phyloP scores from a whole-genome alignment of 2,329 filamentous ascomycete genomes.

The Arachnopeziza araneosa region DNA sequence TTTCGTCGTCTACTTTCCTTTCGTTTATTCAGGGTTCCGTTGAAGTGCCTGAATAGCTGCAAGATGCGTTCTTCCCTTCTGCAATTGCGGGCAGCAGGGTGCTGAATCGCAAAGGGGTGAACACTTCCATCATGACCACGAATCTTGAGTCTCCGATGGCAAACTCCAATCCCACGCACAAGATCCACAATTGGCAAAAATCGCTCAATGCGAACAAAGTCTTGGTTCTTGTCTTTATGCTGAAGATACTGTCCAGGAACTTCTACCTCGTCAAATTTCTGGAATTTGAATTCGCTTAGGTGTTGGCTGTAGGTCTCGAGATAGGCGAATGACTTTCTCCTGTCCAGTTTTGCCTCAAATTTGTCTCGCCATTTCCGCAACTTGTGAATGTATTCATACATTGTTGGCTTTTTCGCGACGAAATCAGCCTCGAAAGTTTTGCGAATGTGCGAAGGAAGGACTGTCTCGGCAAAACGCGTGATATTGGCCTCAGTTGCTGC shows the following conservation, averaged over 20 bases:
- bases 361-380: constrained; percentile 93
- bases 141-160: constrained; percentile 89
- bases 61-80: constrained; percentile 90
- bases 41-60: constrained; percentile 96
- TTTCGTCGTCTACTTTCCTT: constrained; percentile 94
- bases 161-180: constrained; percentile 83
- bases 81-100: constrained; percentile 87
- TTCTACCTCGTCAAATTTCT: constrained; percentile 98
- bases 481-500: constrained; percentile 92
- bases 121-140: constrained; percentile 94
- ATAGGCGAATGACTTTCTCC: constrained; percentile 42
- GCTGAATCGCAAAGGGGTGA: constrained; percentile 95
- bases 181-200: constrained; percentile 94
- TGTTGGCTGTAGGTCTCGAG: constrained; percentile 85
- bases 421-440: constrained; percentile 98
- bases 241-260: constrained; percentile 94
- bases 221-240: constrained; percentile 98
- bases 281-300: constrained; percentile 92
- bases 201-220: constrained; percentile 94
- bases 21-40: constrained; percentile 82
- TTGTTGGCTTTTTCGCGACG: constrained; percentile 88
- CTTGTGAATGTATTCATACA: constrained; percentile 98
- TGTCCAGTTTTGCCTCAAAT: constrained; percentile 95
- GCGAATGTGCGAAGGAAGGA: constrained; percentile 88
- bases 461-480: constrained; percentile 91